Evolutionary conservation across 2,329 filamentous ascomycete species (phyloP), one percentile per base, ranked within the genome.

Genomic region (Helicocarpus griseus): DNA sequence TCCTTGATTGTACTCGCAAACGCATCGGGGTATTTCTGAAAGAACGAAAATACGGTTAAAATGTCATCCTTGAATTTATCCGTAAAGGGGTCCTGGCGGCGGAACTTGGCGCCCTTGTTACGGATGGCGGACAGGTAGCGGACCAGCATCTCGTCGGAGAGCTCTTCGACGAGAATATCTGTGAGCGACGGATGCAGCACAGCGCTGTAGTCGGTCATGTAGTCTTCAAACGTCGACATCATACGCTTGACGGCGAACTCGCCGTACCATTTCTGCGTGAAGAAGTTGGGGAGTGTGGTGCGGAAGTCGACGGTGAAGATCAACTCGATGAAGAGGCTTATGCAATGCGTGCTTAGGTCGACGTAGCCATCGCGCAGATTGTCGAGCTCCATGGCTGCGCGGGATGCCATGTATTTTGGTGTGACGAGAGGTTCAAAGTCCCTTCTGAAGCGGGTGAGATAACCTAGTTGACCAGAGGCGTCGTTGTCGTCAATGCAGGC

Each of bases 21-120:
- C 6, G 78, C 77, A 60, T 84, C 86, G 1, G 83, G 79, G 60
- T 87, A 81, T 48, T 75, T 76, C 57, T 82, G 78, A 72, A 97
- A 96, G 70, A 93, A 95, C 54, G 86, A 86, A 64, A 97, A 97
- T 0, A 89, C 89, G 0, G 88, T 88, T 44, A 89, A 78, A 49
- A 98, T 82, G 66, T 98, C 93, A 69, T 94, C 88, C 70, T 89
- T 89, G 72, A 97, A 85, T 72, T 95, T 95, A 57, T 95, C 89
- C 53, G 86, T 85, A 73, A 90, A 96, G 2, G 88, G 88, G 61
- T 98, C 93, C 36, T 80, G 71, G 55, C 89, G 84, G 54, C 85
- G 83, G 77, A 98, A 95, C 65, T 90, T 91, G 61, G 86, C 89
- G 57, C 85, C 85, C 68, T 87, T 87, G 77, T 98, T 98, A 67